Evolutionary conservation across 306 rosid genomes (phyloP).

Genomic region (Alnus rubra): DNA sequence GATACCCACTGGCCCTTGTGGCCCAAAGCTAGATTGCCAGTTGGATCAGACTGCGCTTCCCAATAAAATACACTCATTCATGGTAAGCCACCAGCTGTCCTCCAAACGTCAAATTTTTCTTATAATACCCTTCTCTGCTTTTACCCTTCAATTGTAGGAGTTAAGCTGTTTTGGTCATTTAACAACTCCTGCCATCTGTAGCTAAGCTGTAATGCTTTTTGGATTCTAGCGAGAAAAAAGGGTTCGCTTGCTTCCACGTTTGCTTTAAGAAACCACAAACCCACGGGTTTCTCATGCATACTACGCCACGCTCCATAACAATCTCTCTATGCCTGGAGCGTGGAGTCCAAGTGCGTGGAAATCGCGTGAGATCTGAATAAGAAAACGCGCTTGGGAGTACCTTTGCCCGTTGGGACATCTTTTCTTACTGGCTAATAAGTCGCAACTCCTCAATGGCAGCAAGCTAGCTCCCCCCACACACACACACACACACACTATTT

Average conservation of each 20-base stretch:
- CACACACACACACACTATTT: slow-evolving; percentile 21
- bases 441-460: slow-evolving; percentile 42
- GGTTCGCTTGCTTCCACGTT: slow-evolving; percentile 40
- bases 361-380: slow-evolving; percentile 15
- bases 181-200: slow-evolving; percentile 34
- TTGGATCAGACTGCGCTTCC: slow-evolving; percentile 55
- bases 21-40: slow-evolving; percentile 52
- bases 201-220: slow-evolving; percentile 60
- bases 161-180: slow-evolving; percentile 19
- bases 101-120: slow-evolving; percentile 50
- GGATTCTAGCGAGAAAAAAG: slow-evolving; percentile 40
- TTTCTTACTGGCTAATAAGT: slow-evolving; percentile 42
- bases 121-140: slow-evolving; percentile 10
- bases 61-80: slow-evolving; percentile 45
- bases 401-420: slow-evolving; percentile 25
- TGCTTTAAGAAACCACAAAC: background rate
- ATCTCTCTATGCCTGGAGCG: slow-evolving; percentile 10
- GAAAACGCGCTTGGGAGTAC: slow-evolving; percentile 37
- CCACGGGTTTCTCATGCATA: background rate
- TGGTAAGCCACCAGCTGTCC: slow-evolving; percentile 53
- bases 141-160: rapidly evolving
- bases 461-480: slow-evolving; percentile 22
- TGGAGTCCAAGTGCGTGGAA: background rate
- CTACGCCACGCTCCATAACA: slow-evolving; percentile 28
- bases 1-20: slow-evolving; percentile 44